Evolutionary conservation across 2,329 filamentous ascomycete genomes (phyloP).

Genomic region (Elsinoe perseae): DNA sequence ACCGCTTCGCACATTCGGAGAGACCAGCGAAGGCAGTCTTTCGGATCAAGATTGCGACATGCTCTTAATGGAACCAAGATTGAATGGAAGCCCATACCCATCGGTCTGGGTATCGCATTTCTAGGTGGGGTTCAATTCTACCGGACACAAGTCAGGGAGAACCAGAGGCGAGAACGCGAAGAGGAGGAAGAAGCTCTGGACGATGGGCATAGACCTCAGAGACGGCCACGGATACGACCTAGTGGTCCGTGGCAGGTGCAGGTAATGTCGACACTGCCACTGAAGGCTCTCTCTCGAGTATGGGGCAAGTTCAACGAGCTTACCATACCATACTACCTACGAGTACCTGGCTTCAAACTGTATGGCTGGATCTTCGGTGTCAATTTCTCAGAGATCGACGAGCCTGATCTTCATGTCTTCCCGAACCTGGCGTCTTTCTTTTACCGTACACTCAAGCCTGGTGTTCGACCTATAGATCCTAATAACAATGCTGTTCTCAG

Average conservation of each 20-base stretch:
- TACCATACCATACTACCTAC: slow-evolving; percentile 76
- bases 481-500: slow-evolving; percentile 73
- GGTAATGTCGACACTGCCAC: slow-evolving; percentile 83
- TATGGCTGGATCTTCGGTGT: slow-evolving; percentile 92
- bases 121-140: slow-evolving; percentile 79
- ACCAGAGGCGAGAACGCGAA: slow-evolving; percentile 39
- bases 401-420: slow-evolving; percentile 80
- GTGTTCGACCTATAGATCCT: slow-evolving; percentile 73
- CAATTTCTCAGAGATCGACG: slow-evolving; percentile 75
- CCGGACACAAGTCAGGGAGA: slow-evolving; percentile 54
- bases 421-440: slow-evolving; percentile 95
- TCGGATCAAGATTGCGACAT: slow-evolving; percentile 48
- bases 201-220: slow-evolving; percentile 43
- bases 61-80: slow-evolving; percentile 59
- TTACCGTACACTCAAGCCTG: slow-evolving; percentile 88
- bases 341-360: slow-evolving; percentile 82
- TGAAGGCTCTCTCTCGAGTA: slow-evolving; percentile 80
- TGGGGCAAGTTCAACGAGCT: slow-evolving; percentile 92
- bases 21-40: slow-evolving; percentile 43
- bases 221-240: slow-evolving; percentile 60
- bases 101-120: slow-evolving; percentile 77
- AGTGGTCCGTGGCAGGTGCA: slow-evolving; percentile 77
- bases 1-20: slow-evolving; percentile 12
- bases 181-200: slow-evolving; percentile 40
- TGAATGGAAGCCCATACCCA: slow-evolving; percentile 84